Evolutionary conservation across 495 filamentous ascomycete species (phyloP).

Genomic region (Aspergillus sparsus): DNA sequence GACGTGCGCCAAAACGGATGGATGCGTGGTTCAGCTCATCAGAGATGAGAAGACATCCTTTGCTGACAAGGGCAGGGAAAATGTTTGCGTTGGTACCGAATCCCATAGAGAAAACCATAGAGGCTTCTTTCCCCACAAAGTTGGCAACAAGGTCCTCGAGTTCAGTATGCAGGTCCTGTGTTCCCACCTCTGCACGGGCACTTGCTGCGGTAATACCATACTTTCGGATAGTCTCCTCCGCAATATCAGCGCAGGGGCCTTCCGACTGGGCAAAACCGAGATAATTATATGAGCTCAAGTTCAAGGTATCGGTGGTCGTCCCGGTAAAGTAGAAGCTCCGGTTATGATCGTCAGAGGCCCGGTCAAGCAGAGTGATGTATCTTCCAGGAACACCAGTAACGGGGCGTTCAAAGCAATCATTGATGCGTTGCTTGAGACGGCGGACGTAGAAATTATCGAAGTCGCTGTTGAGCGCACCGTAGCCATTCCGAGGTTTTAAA

Average conservation of each 20-base stretch:
- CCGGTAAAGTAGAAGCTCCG: slow-evolving; percentile 82
- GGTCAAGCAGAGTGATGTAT: slow-evolving; percentile 88
- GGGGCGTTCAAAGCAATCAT: slow-evolving; percentile 92
- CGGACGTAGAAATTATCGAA: slow-evolving; percentile 99
- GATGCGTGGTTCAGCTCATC: slow-evolving; percentile 98
- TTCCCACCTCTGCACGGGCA: slow-evolving; percentile 80
- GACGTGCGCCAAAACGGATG: slow-evolving; percentile 89
- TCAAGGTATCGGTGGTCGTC: slow-evolving; percentile 91
- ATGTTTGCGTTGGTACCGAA: slow-evolving; percentile 91
- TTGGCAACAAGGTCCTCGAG: slow-evolving; percentile 85
- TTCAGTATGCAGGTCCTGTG: slow-evolving; percentile 81
- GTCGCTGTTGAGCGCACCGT: slow-evolving; percentile 95
- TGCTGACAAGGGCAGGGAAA: slow-evolving; percentile 87
- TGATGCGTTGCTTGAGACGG: slow-evolving; percentile 87
- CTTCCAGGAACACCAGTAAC: slow-evolving; percentile 91
- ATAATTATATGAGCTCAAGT: slow-evolving; percentile 99
- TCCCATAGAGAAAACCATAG: slow-evolving; percentile 99
- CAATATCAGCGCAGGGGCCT: slow-evolving; percentile 91
- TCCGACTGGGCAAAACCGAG: slow-evolving; percentile 98
- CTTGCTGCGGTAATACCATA: slow-evolving; percentile 81
- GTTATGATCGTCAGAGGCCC: slow-evolving; percentile 85
- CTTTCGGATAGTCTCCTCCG: slow-evolving; percentile 80
- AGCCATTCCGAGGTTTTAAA: slow-evolving; percentile 79
- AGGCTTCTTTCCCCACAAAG: slow-evolving; percentile 89
- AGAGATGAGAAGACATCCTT: slow-evolving; percentile 89